Evolutionary conservation across 2,329 filamentous ascomycete genomes (phyloP), one percentile per base, ranked within the genome.

Genomic region (Allantophomopsis lycopodina): DNA sequence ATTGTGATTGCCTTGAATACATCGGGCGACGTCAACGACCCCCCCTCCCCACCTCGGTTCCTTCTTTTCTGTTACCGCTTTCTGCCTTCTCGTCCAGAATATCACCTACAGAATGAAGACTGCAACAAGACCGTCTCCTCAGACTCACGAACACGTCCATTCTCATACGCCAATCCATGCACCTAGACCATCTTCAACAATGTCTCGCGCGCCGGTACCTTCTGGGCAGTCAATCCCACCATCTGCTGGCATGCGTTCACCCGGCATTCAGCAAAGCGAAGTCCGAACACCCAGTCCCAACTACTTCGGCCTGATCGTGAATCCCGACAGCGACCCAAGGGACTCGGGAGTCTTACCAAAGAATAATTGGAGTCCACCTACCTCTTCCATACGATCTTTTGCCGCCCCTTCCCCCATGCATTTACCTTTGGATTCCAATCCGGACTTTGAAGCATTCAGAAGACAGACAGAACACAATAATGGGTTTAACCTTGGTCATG

Each of bases 381-480:
- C 76, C 7, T 82, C 79, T 0, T 79, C 80, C 5, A 70, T 86
- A 37, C 76, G 76, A 51, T 83, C 79, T 0, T 83, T 82, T 39
- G 73, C 69, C 15, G 73, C 78, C 13, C 71, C 73, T 2, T 71
- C 83, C 7, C 83, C 84, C 2, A 76, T 76, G 45, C 71, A 79
- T 46, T 62, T 86, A 6, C 72, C 83, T 0, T 62, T 85, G 38
- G 82, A 89, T 50, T 75, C 79, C 28, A 87, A 88, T 50, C 73
- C 82, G 6, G 79, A 87, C n/a, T 89, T 83, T 46, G 84, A 89
- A 55, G 80, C 81, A 2, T 89, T 93, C 55, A 71, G 69, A 49
- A 75, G 70, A 46, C 79, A 86, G 52, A 72, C 76, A n/a, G 83
- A 88, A 51, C 66, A 72, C 30, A 79, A 78, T 48, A 64, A 58